These are phyloP conservation scores for Apiosordaria backusii DNA, from an alignment of 495 filamentous ascomycete genomes.

Conservation along the genomic window DNA sequence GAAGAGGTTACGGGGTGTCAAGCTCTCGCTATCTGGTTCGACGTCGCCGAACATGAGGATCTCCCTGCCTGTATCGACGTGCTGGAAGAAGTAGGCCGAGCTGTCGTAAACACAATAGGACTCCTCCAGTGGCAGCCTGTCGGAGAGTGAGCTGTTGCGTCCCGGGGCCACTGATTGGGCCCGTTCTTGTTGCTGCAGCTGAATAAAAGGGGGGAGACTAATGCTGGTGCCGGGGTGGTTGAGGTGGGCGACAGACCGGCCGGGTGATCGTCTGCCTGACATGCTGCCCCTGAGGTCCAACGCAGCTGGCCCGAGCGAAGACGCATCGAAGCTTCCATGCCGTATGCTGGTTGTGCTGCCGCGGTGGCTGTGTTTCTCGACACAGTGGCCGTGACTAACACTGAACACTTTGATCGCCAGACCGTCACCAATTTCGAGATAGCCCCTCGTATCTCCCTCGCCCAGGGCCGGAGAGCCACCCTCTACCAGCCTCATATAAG, in stretches of 20 bases:
- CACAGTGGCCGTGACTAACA: slow-evolving; percentile 85
- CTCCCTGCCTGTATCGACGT: slow-evolving; percentile 62
- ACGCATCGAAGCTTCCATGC: slow-evolving; percentile 38
- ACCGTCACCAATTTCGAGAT: slow-evolving; percentile 80
- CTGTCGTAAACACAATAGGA: slow-evolving; percentile 68
- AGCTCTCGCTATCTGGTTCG: slow-evolving; percentile 82
- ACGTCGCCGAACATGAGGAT: slow-evolving; percentile 93
- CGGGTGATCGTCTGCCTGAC: slow-evolving; percentile 16
- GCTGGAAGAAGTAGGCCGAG: slow-evolving; percentile 86
- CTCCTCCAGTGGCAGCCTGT: slow-evolving; percentile 30
- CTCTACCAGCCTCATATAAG: slow-evolving; percentile 81
- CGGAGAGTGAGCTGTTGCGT: slow-evolving; percentile 25
- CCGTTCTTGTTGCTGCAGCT: slow-evolving; percentile 26
- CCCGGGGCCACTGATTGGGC: slow-evolving; percentile 13
- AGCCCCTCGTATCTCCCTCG: slow-evolving; percentile 69
- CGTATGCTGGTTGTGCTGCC: slow-evolving; percentile 41
- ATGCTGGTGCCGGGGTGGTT: slow-evolving; percentile 18
- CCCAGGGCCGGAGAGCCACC: slow-evolving; percentile 80
- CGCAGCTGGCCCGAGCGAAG: slow-evolving; percentile 12
- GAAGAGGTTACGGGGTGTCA: slow-evolving; percentile 69
- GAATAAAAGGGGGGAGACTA: slow-evolving; percentile 19
- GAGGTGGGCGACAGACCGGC: slow-evolving; percentile 20
- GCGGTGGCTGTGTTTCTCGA: slow-evolving; percentile 63
- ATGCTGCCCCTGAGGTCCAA: not conserved
- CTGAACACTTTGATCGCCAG: slow-evolving; percentile 72